These are phyloP conservation scores for Lasiodiplodia theobromae DNA, from an alignment of 2,329 filamentous ascomycete genomes.

Conservation along the genomic window DNA sequence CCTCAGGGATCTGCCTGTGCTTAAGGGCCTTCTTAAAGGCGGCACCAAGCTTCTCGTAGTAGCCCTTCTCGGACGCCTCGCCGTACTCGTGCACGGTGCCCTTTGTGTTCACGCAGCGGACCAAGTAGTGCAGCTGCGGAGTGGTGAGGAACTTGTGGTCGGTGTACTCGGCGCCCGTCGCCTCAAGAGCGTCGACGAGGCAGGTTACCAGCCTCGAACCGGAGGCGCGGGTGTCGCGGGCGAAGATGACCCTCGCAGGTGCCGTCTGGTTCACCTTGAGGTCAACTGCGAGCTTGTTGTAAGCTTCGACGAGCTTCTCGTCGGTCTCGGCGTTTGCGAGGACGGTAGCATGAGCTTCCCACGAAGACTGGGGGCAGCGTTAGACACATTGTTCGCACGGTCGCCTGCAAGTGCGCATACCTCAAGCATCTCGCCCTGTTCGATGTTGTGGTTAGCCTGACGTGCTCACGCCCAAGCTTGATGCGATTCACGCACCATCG, in stretches of 20 bases:
- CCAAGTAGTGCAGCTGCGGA: constrained; percentile 97
- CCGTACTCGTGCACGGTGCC: constrained; percentile 88
- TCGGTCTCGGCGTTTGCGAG: constrained; percentile 86
- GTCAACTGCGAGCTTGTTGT: constrained; percentile 65
- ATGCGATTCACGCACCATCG: constrained; percentile 66
- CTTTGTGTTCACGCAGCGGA: constrained; percentile 91
- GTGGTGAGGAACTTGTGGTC: constrained; percentile 95
- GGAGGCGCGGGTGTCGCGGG: constrained; percentile 90
- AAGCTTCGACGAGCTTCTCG: constrained; percentile 75
- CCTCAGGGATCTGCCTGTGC: constrained; percentile 60
- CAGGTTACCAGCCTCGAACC: constrained; percentile 83
- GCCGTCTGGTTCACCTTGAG: constrained; percentile 74
- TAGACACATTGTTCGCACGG: neutral
- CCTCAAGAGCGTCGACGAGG: constrained; percentile 79
- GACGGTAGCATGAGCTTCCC: constrained; percentile 87
- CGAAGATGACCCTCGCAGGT: constrained; percentile 83
- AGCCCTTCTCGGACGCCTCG: constrained; percentile 85
- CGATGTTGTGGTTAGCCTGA: constrained; percentile 33
- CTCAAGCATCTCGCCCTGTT: constrained; percentile 90
- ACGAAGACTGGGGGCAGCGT: constrained; percentile 67
- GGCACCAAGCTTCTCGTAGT: constrained; percentile 88
- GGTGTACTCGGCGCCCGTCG: constrained; percentile 74
- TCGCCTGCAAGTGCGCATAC: constrained; percentile 52
- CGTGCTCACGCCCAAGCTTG: constrained; percentile 1
- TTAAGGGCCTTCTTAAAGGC: constrained; percentile 87